Base-by-base conservation (phyloP, 1,284 basidiomycete genomes). In the Inonotus hispidus region DNA sequence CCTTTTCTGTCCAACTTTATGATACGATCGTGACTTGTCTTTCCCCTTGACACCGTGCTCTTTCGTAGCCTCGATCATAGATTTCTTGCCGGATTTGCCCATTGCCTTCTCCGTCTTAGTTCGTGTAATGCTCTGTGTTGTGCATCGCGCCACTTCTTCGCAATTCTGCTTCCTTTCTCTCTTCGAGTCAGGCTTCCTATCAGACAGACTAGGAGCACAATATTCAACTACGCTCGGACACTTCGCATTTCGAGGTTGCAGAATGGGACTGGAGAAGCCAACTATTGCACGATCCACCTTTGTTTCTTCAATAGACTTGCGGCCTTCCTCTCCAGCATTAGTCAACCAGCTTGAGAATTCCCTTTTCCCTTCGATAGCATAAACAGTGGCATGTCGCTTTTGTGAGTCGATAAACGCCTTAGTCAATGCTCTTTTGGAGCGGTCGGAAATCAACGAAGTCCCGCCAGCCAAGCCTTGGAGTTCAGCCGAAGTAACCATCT, bases 231-330 rank as follows among this genome's bases (percentile, higher is more conserved):
- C 55, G 14, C 16, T 38, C 16, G n/a, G 58, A 29, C 13, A 11
- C 11, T 23, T 37, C n/a, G 27, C 56, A 50, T 58, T 45, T 7
- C 56, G 65, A 16, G 56, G 53, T 43, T 63, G 60, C 23, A 67
- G 53, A 35, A 66, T 29, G 45, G 66, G 66, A 50, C 66, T 67
- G 19, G 64, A 63, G 64, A 63, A 63, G 37, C 59, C 63, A 29
- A 35, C 53, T 23, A 49, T 52, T 11, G 23, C 19, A 43, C 19
- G 25, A 25, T 14, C 13, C 56, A n/a, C 39, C 21, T 62, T 53
- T 13, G 29, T 37, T 37, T 27, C 16, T 27, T 37, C 10, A 38
- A 4, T 16, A 29, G 49, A 21, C 29, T 25, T 21, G 14, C 25
- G 13, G n/a, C 41, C 11, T 21, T 19, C 53, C 53, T 3, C 23